phyloP scores from a whole-genome alignment of 495 filamentous ascomycete genomes.

The Amniculicola lignicola region DNA sequence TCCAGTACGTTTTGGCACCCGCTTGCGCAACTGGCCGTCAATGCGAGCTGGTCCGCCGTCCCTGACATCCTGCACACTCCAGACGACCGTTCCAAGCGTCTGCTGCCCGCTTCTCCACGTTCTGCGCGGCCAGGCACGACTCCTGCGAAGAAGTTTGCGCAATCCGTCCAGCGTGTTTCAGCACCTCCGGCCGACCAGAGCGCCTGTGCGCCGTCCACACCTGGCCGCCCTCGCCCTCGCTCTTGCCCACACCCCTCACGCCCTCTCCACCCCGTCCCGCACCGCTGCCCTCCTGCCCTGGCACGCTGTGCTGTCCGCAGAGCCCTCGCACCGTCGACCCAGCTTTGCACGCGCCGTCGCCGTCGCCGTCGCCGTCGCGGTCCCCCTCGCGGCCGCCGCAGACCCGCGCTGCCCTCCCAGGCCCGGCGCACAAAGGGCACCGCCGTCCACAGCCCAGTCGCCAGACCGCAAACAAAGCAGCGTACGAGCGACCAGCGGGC shows the following conservation, averaged over 20 bases:
- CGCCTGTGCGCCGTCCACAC: neutral
- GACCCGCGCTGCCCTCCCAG: too few relatives aligned
- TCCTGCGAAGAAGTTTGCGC: neutral
- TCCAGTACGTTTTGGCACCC: neutral
- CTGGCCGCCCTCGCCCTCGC: neutral
- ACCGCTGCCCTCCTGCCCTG: neutral
- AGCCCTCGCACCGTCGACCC: too few relatives aligned
- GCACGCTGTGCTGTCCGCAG: too few relatives aligned
- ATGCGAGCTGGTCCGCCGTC: too few relatives aligned
- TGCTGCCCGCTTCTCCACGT: neutral
- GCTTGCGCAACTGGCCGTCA: constrained; percentile 8
- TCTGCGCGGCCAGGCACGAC: neutral
- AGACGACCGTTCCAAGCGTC: neutral
- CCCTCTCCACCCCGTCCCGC: neutral
- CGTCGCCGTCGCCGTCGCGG: neutral
- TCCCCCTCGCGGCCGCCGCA: neutral
- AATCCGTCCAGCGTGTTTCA: neutral
- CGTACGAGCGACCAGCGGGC: neutral
- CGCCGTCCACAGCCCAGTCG: too few relatives aligned
- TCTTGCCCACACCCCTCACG: neutral
- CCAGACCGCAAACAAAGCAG: neutral
- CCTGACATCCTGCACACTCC: too few relatives aligned
- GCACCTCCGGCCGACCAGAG: neutral
- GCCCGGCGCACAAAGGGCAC: too few relatives aligned
- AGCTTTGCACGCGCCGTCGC: neutral